Base-by-base conservation (phyloP, 148 eudicot genomes). In the Nyssa sinensis region DNA sequence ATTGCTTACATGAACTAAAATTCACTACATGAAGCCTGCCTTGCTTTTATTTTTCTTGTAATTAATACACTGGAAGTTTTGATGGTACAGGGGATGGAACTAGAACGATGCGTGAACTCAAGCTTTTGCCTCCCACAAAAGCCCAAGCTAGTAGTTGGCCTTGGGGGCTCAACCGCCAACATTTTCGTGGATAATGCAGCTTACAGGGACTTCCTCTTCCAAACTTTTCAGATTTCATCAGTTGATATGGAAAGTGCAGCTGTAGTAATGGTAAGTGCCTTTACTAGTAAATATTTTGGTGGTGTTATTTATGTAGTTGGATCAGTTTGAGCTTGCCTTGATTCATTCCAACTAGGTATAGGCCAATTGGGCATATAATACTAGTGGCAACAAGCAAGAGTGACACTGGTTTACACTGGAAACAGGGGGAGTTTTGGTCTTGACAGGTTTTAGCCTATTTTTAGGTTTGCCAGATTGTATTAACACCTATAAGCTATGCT, bases 111-210 rank as follows among this genome's bases (percentile, higher is more conserved):
- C 8, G 68, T 71, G 47, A 75, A 80, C 51, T 65, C 72, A 30
- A 70, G 32, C 7, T 6, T 39, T 24, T 71, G 83, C 71, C 79
- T 80, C 57, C 62, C 64, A 13, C 32, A 30, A 5, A 65, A 65
- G 47, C 79, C 83, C 2, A 80, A 71, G 60, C 55, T 80, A 19
- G 76, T 80, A 13, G 62, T 64, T 66, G 83, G 83, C 5, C 63
- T 80, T 1, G 67, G 39, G 55, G 79, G 76, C 14, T 62, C 83
- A 24, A 80, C 79, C 5, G 34, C 79, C 55, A 44, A 80, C 62
- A 70, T 53, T 19, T 80, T 80, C 21, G 37, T 80, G 25, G 83
- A 80, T 35, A 80, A 80, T 66, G 83, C 83, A 66, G 65, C 83
- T 30, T 75, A 80, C 28, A 75, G 76, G 23, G 64, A 71, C 3